Conservation (phyloP, 148 eudicot genomes). For the Chenopodium formosanum region DNA sequence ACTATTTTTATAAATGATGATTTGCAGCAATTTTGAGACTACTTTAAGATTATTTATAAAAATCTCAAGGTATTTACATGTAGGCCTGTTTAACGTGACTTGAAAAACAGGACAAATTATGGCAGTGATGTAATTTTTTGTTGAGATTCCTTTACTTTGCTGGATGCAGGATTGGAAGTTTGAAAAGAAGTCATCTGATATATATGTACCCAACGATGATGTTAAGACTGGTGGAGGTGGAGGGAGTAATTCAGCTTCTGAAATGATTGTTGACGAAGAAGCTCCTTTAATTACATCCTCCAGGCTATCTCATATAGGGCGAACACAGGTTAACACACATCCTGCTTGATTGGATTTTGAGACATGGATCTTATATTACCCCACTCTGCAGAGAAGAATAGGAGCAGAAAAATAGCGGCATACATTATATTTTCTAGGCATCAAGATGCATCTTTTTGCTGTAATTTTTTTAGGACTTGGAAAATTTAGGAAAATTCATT, state of each 20-base stretch:
- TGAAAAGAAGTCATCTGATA: conserved; percentile 53
- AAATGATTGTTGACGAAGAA: conserved; percentile 51
- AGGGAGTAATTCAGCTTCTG: conserved; percentile 33
- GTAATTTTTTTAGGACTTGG: conserved; percentile 10
- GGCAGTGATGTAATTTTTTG: background rate
- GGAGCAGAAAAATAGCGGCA: conserved; percentile 14
- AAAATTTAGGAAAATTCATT: conserved; percentile 30
- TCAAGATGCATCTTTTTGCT: conserved; percentile 16
- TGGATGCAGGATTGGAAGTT: conserved; percentile 46
- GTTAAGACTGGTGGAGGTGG: conserved; percentile 28
- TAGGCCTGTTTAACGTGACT: background rate
- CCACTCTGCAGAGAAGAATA: conserved; percentile 13
- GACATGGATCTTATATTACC: background rate
- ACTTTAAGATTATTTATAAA: background rate
- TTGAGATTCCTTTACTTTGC: background rate
- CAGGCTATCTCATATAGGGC: conserved; percentile 48
- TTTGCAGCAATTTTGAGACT: background rate
- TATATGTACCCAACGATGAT: conserved; percentile 35
- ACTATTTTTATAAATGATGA: background rate
- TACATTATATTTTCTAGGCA: conserved; percentile 15
- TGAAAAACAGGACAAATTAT: background rate
- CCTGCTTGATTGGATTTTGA: background rate
- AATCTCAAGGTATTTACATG: background rate
- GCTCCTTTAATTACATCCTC: conserved; percentile 50
- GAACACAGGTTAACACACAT: conserved; percentile 28